Evolutionary conservation across 2,329 filamentous ascomycete species (phyloP).

Genomic region (Nothophaeocryptopus gaeumannii): DNA sequence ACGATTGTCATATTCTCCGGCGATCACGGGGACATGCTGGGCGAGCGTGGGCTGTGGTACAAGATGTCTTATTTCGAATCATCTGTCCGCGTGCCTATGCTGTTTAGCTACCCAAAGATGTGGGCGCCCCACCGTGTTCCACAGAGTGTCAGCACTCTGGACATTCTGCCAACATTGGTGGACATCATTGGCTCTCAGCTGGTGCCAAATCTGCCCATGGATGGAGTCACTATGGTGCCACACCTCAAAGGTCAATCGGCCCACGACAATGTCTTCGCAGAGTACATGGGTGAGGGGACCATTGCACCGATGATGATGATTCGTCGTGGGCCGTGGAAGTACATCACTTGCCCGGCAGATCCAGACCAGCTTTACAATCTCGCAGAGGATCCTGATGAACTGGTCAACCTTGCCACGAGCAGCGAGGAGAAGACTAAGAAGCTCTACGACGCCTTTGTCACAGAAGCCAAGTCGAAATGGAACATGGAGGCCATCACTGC

Average conservation of each 20-base stretch:
- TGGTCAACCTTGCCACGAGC: constrained; percentile 63
- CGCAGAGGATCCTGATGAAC: constrained; percentile 68
- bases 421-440: constrained; percentile 39
- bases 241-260: constrained; percentile 66
- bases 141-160: constrained; percentile 85
- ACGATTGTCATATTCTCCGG: constrained; percentile 91
- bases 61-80: constrained; percentile 98
- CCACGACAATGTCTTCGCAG: constrained; percentile 85
- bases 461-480: constrained; percentile 74
- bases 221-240: constrained; percentile 78
- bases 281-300: constrained; percentile 93
- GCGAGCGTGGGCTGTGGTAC: constrained; percentile 89
- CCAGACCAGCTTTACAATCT: constrained; percentile 83
- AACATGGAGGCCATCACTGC: constrained; percentile 74
- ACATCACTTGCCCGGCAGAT: constrained; percentile 79
- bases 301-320: constrained; percentile 93
- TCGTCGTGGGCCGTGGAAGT: constrained; percentile 84
- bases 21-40: constrained; percentile 94
- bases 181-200: constrained; percentile 74
- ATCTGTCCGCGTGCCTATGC: constrained; percentile 81
- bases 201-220: constrained; percentile 71
- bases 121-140: constrained; percentile 74
- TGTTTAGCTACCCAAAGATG: constrained; percentile 74
- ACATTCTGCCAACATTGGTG: constrained; percentile 84
- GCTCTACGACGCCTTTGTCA: constrained; percentile 60